Conservation (phyloP, 768 basidiomycete species). For the Sutorius australiensis region DNA sequence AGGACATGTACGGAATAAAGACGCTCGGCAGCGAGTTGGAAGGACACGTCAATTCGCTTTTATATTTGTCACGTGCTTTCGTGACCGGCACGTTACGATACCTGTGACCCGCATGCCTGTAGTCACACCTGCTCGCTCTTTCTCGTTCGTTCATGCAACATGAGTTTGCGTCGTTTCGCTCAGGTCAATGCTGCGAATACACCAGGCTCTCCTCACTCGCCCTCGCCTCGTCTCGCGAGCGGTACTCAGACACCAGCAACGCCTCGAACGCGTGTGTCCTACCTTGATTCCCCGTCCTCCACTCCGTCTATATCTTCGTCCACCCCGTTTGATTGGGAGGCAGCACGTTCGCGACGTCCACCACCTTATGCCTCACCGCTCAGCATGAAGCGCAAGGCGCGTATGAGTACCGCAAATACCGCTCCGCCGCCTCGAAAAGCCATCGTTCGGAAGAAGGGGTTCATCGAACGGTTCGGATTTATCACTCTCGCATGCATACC, state of each 20-base stretch:
- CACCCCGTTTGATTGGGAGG: slow-evolving; percentile 83
- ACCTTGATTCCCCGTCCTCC: slow-evolving; percentile 56
- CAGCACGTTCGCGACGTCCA: slow-evolving; percentile 63
- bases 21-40: slow-evolving; percentile 21
- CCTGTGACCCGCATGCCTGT: slow-evolving; percentile 20
- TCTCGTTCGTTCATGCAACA: slow-evolving; percentile 21
- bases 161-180: slow-evolving; percentile 58
- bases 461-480: slow-evolving; percentile 53
- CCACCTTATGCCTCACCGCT: slow-evolving; percentile 70
- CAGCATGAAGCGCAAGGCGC: slow-evolving; percentile 40
- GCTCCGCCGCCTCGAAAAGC: slow-evolving; percentile 43
- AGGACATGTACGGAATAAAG: slow-evolving; percentile 17
- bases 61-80: slow-evolving; percentile 1
- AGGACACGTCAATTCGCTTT: not conserved
- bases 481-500: slow-evolving; percentile 2
- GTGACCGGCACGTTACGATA: slow-evolving; percentile 27
- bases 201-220: slow-evolving; percentile 41
- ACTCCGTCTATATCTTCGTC: slow-evolving; percentile 76
- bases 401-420: slow-evolving; percentile 33
- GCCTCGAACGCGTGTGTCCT: slow-evolving; percentile 46
- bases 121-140: slow-evolving; percentile 18
- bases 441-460: slow-evolving; percentile 58
- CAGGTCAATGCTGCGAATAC: slow-evolving; percentile 42
- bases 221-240: slow-evolving; percentile 29
- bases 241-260: slow-evolving; percentile 43